Conservation (phyloP, 2,329 filamentous ascomycete genomes). For the Leptoxyphium fumago region DNA sequence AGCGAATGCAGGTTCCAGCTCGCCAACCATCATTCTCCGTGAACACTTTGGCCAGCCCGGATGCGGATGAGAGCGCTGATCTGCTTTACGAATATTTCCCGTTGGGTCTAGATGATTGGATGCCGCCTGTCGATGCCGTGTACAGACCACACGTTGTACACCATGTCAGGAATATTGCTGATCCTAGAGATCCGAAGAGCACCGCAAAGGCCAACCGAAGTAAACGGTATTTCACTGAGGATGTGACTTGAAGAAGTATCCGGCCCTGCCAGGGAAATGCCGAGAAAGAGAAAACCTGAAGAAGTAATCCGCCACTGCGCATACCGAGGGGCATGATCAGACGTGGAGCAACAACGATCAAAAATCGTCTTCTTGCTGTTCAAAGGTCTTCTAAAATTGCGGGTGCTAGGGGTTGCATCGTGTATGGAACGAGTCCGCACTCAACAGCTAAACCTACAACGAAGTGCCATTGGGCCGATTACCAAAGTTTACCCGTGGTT, state of each 20-base stretch:
- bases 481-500: too few species aligned
- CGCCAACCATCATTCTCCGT: slow-evolving; percentile 32
- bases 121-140: slow-evolving; percentile 77
- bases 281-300: too few species aligned
- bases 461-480: too few species aligned
- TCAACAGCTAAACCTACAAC: too few species aligned
- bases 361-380: too few species aligned
- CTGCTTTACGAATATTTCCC: slow-evolving; percentile 89
- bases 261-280: too few species aligned
- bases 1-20: slow-evolving; percentile 18
- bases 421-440: too few species aligned
- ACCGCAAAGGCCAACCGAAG: slow-evolving; percentile 20
- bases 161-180: slow-evolving; percentile 48
- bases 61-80: slow-evolving; percentile 55
- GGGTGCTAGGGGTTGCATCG: too few species aligned
- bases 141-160: slow-evolving; percentile 90
- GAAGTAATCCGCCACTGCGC: too few species aligned
- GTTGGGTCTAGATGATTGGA: slow-evolving; percentile 80
- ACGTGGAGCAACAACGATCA: too few species aligned
- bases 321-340: too few species aligned
- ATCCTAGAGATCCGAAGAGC: slow-evolving; percentile 28
- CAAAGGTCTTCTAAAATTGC: too few species aligned
- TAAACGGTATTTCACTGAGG: slow-evolving; percentile 36
- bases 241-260: slow-evolving; percentile 14
- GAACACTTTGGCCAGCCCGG: slow-evolving; percentile 42